These are phyloP conservation scores for Trichophyton benhamiae DNA, from an alignment of 2,329 filamentous ascomycete genomes.

Conservation along the genomic window DNA sequence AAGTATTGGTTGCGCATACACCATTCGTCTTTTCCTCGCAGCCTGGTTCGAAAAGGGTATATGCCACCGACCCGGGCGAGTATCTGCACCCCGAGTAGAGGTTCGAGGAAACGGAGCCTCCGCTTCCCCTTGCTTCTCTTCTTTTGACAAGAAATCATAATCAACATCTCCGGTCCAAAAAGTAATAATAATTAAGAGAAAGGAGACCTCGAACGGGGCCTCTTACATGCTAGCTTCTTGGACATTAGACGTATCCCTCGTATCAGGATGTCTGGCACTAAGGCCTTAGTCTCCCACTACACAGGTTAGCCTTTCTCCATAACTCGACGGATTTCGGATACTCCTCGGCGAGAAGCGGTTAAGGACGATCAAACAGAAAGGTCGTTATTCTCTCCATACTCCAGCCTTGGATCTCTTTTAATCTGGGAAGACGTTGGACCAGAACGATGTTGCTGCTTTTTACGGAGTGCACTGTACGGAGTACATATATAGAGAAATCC, in stretches of 20 bases:
- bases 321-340: neutral
- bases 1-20: neutral
- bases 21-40: no score
- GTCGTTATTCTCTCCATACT: neutral
- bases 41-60: neutral
- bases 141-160: neutral
- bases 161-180: neutral
- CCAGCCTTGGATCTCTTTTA: neutral
- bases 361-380: neutral
- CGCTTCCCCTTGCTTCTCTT: neutral
- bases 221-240: neutral
- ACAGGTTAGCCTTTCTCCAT: neutral
- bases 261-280: neutral
- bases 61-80: neutral
- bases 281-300: neutral
- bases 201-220: neutral
- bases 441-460: neutral
- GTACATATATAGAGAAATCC: neutral
- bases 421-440: neutral
- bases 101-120: neutral
- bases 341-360: neutral
- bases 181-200: neutral
- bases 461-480: neutral
- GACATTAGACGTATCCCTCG: neutral
- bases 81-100: neutral